These are phyloP conservation scores for Fusarium continuum DNA, from an alignment of 2,329 filamentous ascomycete genomes.

Conservation along the genomic window DNA sequence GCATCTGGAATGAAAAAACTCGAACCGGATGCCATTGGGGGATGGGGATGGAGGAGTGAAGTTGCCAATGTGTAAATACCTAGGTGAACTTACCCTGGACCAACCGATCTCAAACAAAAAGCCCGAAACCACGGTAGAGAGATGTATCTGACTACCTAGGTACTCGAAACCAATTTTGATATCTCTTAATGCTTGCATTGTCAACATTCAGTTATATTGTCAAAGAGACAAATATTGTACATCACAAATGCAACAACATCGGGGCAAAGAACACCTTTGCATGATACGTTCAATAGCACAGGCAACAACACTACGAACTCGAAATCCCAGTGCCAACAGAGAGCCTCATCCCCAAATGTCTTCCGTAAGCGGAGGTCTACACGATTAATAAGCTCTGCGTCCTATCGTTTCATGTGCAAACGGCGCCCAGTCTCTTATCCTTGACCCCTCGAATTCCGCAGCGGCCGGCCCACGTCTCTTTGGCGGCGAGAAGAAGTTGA, in stretches of 20 bases:
- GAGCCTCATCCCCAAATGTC: not conserved
- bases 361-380: constrained; percentile 3
- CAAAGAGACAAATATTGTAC: too few species aligned
- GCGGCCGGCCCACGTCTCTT: not conserved
- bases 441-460: not conserved
- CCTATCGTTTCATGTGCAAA: constrained; percentile 31
- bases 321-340: not conserved
- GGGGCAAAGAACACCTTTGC: too few species aligned
- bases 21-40: constrained; percentile 24
- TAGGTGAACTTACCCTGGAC: constrained; percentile 7
- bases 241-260: too few species aligned
- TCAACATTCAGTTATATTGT: too few species aligned
- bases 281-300: too few species aligned
- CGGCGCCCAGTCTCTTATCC: constrained; percentile 1
- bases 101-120: not conserved
- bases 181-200: too few species aligned
- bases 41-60: constrained; percentile 44
- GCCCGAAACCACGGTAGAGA: too few species aligned
- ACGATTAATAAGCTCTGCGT: constrained; percentile 5
- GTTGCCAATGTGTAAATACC: constrained; percentile 39
- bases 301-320: too few species aligned
- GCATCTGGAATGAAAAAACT: constrained; percentile 40
- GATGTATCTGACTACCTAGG: too few species aligned
- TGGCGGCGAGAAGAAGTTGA: constrained; percentile 7
- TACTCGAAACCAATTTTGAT: too few species aligned